Conservation (phyloP, 257 asterid species). For the Jacaranda mimosifolia region DNA sequence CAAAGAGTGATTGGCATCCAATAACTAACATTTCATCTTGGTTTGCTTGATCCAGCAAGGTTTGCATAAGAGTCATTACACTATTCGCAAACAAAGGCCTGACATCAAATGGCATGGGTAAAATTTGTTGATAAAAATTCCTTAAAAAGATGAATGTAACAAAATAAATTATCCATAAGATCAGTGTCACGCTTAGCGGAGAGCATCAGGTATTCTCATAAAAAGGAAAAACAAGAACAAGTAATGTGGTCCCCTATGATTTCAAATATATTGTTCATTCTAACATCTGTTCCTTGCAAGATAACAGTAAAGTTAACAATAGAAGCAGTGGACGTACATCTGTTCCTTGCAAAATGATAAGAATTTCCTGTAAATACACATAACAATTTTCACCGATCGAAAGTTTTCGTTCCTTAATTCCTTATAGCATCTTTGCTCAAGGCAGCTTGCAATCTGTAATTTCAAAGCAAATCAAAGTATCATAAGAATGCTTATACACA, state of each 20-base stretch:
- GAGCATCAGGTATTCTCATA: not conserved
- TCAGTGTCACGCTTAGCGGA: not conserved
- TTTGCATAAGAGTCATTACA: conserved; percentile 74
- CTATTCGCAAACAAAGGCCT: conserved; percentile 96
- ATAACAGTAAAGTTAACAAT: conserved; percentile 36
- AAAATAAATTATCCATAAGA: not conserved
- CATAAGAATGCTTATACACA: not conserved
- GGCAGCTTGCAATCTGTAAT: conserved; percentile 79
- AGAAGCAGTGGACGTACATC: conserved; percentile 59
- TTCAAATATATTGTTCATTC: not conserved
- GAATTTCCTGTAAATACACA: conserved; percentile 84
- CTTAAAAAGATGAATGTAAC: not conserved
- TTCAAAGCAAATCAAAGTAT: conserved; percentile 35
- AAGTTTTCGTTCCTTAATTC: conserved; percentile 82
- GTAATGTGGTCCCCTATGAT: not conserved
- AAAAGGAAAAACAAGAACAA: not conserved
- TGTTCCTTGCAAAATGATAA: conserved; percentile 87
- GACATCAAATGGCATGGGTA: conserved; percentile 37
- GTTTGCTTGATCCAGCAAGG: conserved; percentile 81
- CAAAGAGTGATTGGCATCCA: conserved; percentile 88
- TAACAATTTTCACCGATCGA: conserved; percentile 71
- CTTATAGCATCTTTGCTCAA: conserved; percentile 96
- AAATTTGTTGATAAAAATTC: not conserved
- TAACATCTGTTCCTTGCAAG: conserved; percentile 91
- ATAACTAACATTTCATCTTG: conserved; percentile 77